Percentiles rank a stretch among this genome's conserved stretches.
Conservation (phyloP, 1,284 basidiomycete genomes). For the Malassezia dermatis region DNA sequence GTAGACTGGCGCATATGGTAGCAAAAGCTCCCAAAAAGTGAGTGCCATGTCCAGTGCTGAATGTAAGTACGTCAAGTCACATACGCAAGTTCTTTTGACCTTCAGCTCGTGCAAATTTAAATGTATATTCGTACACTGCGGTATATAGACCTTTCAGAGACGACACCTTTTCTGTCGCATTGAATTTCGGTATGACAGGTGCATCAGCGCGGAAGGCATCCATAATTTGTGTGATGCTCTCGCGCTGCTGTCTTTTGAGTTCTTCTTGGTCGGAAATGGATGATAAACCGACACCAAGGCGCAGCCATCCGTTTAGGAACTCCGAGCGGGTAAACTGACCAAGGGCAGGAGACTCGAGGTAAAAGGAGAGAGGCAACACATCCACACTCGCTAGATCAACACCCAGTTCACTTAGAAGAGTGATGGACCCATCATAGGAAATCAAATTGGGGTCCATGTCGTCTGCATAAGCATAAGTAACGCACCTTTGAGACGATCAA, state of each 20-base stretch:
- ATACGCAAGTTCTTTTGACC: slow-evolving; percentile 55
- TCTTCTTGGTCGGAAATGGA: neutral
- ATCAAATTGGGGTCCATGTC: slow-evolving; percentile 29
- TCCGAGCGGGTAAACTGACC: slow-evolving; percentile 32
- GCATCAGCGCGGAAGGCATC: slow-evolving; percentile 29
- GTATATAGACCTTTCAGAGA: slow-evolving; percentile 54
- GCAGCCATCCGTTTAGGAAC: slow-evolving; percentile 40
- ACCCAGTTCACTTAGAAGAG: slow-evolving; percentile 33
- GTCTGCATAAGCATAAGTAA: neutral
- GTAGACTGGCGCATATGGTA: slow-evolving; percentile 66
- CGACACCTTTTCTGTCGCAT: neutral
- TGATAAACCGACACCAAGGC: slow-evolving; percentile 20
- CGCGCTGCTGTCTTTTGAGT: slow-evolving; percentile 21
- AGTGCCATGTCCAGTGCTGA: slow-evolving; percentile 63
- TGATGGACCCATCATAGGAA: slow-evolving; percentile 36
- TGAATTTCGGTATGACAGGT: slow-evolving; percentile 16
- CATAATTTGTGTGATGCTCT: slow-evolving; percentile 22
- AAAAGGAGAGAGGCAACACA: slow-evolving; percentile 42
- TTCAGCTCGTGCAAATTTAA: slow-evolving; percentile 67
- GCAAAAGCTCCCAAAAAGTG: slow-evolving; percentile 72
- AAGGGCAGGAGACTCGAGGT: slow-evolving; percentile 33
- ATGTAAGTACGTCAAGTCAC: slow-evolving; percentile 10
- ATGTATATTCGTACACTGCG: slow-evolving; percentile 77
- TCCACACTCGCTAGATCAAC: slow-evolving; percentile 38
- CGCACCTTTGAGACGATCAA: slow-evolving; percentile 68